Evolutionary conservation across 352 stramenopile genomes (phyloP), one percentile per base, ranked within the genome.

Genomic region (Globisporangium sylvaticum): DNA sequence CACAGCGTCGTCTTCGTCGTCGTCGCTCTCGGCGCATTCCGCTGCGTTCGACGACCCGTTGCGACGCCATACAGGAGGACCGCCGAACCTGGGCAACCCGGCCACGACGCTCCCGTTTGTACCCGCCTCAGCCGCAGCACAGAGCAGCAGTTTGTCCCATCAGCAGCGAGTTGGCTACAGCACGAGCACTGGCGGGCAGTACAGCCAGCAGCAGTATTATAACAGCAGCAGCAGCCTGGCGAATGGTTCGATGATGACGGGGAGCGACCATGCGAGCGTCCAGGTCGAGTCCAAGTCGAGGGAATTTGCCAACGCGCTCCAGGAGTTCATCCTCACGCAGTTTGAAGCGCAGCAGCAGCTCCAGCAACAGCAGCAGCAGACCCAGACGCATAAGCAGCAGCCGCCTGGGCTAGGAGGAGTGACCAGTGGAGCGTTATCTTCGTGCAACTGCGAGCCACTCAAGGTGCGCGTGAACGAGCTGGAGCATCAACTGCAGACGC

Each of bases 271-370:
- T 34, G 64, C 57, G 52, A 62, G 62, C 20, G 44, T 61, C 0
- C 67, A 78, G 39, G 76, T 91, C 20, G 71, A 82, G 24, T 71
- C 67, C 46, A 91, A 91, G 67, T 79, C 78, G 31, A 68, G 70
- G 7, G 82, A 91, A 69, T 76, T 91, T 14, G 82, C 83, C 29
- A 55, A 76, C n/a, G 83, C 83, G 25, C 66, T 91, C 20, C 81
- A 89, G 54, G 72, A 83, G 14, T 75, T 91, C 15, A 73, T 91
- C 0, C 58, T 76, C 10, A 66, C 73, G 29, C 74, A 82, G 1
- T 39, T 90, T 15, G 78, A 78, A 22, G 65, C 66, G 32, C 74
- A 76, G 63, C 24, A 70, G 25, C 59, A 42, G 27, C 2, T 39
- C 34, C 37, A 64, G 61, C 65, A 52, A 22, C 70, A 64, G 58